These are phyloP conservation scores for Cladosporium colombiae DNA, from an alignment of 2,329 filamentous ascomycete species.

Conservation along the genomic window DNA sequence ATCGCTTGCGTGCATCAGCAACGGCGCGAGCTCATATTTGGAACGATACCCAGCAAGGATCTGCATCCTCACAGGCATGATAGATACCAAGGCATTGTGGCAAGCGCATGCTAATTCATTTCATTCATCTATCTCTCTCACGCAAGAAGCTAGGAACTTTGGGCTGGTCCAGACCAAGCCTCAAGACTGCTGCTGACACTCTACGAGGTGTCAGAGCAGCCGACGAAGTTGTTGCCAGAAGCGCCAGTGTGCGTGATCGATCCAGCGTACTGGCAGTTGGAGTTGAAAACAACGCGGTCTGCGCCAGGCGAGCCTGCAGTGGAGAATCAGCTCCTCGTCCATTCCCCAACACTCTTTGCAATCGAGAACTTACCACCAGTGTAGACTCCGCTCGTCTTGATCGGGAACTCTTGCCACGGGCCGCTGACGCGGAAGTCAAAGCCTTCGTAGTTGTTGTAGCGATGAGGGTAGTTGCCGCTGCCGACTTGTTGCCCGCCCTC, in stretches of 20 bases:
- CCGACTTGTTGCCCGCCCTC: conserved; percentile 35
- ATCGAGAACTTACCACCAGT: conserved; percentile 49
- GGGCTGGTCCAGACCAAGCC: neutral
- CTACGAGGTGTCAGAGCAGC: conserved; percentile 51
- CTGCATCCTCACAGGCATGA: neutral
- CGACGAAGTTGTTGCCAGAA: conserved; percentile 67
- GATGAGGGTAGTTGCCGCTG: conserved; percentile 38
- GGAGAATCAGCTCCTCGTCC: neutral
- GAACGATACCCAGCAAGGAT: neutral
- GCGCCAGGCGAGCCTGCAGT: conserved; percentile 59
- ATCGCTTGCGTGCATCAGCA: neutral
- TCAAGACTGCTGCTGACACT: neutral
- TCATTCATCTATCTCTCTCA: neutral
- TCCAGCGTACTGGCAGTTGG: conserved; percentile 57
- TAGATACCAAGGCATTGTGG: neutral
- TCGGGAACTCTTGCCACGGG: conserved; percentile 66
- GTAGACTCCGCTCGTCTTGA: conserved; percentile 53
- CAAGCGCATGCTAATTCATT: neutral
- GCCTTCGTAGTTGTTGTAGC: conserved; percentile 50
- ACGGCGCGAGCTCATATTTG: neutral
- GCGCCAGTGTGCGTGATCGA: conserved; percentile 71
- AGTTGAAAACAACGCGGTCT: conserved; percentile 67
- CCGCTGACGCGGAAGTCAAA: conserved; percentile 60
- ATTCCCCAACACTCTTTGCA: neutral
- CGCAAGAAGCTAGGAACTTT: neutral